These are phyloP conservation scores for Phytophthora foliorum DNA, from an alignment of 352 stramenopile genomes.

Conservation along the genomic window DNA sequence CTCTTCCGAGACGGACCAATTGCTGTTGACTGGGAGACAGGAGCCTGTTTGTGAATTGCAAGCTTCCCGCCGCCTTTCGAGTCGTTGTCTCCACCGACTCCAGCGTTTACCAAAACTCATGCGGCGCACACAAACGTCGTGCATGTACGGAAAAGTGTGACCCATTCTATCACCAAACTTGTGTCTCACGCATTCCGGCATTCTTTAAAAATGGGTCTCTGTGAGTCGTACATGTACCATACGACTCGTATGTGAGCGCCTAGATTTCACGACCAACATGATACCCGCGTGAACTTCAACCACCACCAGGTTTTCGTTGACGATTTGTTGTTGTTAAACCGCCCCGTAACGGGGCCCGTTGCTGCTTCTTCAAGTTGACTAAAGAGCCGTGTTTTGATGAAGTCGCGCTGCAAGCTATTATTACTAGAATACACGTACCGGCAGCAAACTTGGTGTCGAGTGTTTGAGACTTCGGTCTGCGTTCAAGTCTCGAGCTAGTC, in stretches of 20 bases:
- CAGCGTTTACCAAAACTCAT: neutral
- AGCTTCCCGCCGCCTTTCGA: neutral
- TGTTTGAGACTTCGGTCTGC: neutral
- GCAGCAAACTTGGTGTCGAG: neutral
- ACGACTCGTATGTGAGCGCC: constrained; percentile 4
- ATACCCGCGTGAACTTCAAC: constrained; percentile 33
- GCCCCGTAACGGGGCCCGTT: too few species aligned
- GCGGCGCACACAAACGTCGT: neutral
- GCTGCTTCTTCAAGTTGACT: constrained; percentile 3
- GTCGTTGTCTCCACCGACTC: neutral
- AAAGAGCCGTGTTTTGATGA: neutral
- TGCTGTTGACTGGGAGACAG: constrained; percentile 3
- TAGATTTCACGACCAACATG: constrained; percentile 22
- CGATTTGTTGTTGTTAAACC: constrained; percentile 39
- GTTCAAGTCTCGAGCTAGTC: constrained; percentile 10
- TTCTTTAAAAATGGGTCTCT: neutral
- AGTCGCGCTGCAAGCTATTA: neutral
- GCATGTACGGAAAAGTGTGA: neutral
- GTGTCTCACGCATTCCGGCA: constrained; percentile 4
- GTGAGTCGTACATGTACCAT: too few species aligned
- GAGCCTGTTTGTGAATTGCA: constrained; percentile 1
- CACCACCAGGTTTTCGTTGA: constrained; percentile 23
- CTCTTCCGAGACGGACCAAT: constrained; percentile 3
- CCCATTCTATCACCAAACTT: constrained; percentile 12
- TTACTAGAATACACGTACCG: too few species aligned